Evolutionary conservation across 2,329 filamentous ascomycete species (phyloP).

Genomic region (Pseudophaeomoniella oleicola): DNA sequence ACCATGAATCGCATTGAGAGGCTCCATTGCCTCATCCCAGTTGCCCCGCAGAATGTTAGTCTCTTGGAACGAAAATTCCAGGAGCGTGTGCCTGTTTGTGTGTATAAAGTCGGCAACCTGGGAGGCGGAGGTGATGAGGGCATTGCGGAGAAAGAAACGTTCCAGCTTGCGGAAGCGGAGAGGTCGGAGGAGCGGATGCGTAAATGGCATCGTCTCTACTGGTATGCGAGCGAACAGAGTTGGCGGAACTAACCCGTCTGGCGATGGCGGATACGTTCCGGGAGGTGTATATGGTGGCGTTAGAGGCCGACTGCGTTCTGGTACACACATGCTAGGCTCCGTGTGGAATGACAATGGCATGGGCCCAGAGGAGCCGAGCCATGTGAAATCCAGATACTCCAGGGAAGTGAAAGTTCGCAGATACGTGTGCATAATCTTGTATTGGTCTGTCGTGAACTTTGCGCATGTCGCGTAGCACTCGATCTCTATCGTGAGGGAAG

Average conservation of each 20-base stretch:
- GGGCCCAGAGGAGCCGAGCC: constrained; percentile 58
- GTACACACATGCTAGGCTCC: constrained; percentile 52
- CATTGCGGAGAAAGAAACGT: constrained; percentile 58
- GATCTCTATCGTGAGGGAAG: constrained; percentile 56
- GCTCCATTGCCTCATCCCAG: constrained; percentile 73
- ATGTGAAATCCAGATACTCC: constrained; percentile 61
- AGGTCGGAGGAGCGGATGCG: constrained; percentile 27
- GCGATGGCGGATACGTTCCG: constrained; percentile 53
- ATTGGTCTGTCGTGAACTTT: constrained; percentile 51
- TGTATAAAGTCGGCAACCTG: constrained; percentile 58
- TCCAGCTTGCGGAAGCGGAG: constrained; percentile 54
- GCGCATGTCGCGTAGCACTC: constrained; percentile 53
- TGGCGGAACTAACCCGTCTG: constrained; percentile 35
- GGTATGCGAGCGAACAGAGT: constrained; percentile 14
- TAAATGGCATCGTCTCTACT: constrained; percentile 7
- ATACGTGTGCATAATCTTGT: constrained; percentile 70
- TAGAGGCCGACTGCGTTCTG: constrained; percentile 22
- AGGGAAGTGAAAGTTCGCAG: constrained; percentile 54
- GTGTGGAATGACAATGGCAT: constrained; percentile 56
- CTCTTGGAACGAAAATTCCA: constrained; percentile 68
- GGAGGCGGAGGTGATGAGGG: constrained; percentile 47
- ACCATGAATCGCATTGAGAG: constrained; percentile 35
- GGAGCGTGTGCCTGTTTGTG: constrained; percentile 51
- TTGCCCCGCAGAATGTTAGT: constrained; percentile 55
- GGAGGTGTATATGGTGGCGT: constrained; percentile 44